Percentiles rank a stretch among this genome's conserved stretches.
Evolutionary conservation across 2,329 filamentous ascomycete genomes (phyloP).

Genomic region (Arthrobotrys iridis): DNA sequence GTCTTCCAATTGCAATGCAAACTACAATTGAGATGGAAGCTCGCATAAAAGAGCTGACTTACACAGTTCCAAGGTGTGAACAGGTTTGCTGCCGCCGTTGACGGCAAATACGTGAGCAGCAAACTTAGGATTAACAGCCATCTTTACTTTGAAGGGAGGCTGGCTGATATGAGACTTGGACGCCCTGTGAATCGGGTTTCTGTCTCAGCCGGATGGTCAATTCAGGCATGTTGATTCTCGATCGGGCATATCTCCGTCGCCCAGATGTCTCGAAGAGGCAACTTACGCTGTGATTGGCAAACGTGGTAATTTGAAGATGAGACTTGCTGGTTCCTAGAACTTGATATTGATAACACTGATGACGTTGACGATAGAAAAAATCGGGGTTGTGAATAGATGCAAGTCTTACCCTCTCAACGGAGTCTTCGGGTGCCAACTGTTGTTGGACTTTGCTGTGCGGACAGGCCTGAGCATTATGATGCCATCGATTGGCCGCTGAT

Average conservation of each 20-base stretch:
- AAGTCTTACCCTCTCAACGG: constrained; percentile 12
- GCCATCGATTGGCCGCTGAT: constrained; percentile 46
- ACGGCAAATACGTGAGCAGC: constrained; percentile 61
- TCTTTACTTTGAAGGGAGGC: constrained; percentile 15
- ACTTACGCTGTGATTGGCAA: constrained; percentile 2
- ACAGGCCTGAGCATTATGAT: constrained; percentile 13
- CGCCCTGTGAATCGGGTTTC: background rate
- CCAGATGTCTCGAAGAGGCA: constrained; percentile 7
- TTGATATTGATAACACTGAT: no score
- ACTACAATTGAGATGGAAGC: background rate
- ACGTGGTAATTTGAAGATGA: constrained; percentile 2
- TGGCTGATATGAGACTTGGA: constrained; percentile 15
- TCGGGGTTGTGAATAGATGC: constrained; percentile 1
- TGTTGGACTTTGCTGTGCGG: background rate
- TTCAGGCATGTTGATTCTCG: constrained; percentile 35
- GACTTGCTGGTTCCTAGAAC: no score
- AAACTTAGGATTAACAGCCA: constrained; percentile 57
- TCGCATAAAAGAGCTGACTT: constrained; percentile 56
- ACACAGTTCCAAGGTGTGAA: constrained; percentile 68
- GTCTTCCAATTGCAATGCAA: background rate
- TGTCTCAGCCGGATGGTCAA: constrained; percentile 27
- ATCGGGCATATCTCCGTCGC: constrained; percentile 37
- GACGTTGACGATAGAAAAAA: no score
- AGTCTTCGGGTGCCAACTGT: constrained; percentile 38
- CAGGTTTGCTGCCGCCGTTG: constrained; percentile 59